Conservation (phyloP, 495 filamentous ascomycete genomes). For the Physcia stellaris region DNA sequence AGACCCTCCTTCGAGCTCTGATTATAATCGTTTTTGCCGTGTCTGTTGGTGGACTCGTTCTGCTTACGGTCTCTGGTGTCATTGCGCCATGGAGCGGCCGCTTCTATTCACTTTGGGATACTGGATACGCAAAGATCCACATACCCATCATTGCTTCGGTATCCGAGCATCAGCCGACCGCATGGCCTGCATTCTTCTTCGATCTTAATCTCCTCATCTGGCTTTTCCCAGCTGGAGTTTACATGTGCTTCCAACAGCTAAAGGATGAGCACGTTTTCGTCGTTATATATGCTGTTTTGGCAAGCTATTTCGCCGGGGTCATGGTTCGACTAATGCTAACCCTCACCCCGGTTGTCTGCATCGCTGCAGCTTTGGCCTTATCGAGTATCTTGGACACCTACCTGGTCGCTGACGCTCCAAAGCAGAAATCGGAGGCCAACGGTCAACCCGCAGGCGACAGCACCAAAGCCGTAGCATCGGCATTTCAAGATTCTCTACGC, state of each 20-base stretch:
- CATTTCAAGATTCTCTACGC: constrained; percentile 35
- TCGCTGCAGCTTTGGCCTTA: constrained; percentile 77
- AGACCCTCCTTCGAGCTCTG: constrained; percentile 64
- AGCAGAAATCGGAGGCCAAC: constrained; percentile 33
- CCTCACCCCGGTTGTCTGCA: constrained; percentile 90
- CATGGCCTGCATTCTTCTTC: constrained; percentile 99
- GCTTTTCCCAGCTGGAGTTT: constrained; percentile 97
- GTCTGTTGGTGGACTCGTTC: constrained; percentile 58
- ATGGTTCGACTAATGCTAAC: constrained; percentile 99
- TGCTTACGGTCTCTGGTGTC: constrained; percentile 72
- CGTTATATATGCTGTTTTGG: constrained; percentile 87
- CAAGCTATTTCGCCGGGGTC: constrained; percentile 96
- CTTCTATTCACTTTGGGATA: constrained; percentile 99
- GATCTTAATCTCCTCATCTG: constrained; percentile 97
- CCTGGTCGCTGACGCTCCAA: constrained; percentile 40
- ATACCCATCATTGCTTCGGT: constrained; percentile 99
- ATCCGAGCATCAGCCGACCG: constrained; percentile 97
- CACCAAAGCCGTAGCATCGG: constrained; percentile 19
- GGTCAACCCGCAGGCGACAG: constrained; percentile 25
- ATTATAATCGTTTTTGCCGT: constrained; percentile 65
- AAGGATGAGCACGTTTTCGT: constrained; percentile 97
- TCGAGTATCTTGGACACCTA: constrained; percentile 88
- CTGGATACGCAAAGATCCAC: constrained; percentile 97
- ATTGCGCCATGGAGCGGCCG: constrained; percentile 98
- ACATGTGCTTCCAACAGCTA: constrained; percentile 89